Percentiles rank a stretch among this genome's conserved stretches.
These are phyloP conservation scores for Corylus heterophylla DNA, from an alignment of 306 rosid genomes.

Conservation along the genomic window DNA sequence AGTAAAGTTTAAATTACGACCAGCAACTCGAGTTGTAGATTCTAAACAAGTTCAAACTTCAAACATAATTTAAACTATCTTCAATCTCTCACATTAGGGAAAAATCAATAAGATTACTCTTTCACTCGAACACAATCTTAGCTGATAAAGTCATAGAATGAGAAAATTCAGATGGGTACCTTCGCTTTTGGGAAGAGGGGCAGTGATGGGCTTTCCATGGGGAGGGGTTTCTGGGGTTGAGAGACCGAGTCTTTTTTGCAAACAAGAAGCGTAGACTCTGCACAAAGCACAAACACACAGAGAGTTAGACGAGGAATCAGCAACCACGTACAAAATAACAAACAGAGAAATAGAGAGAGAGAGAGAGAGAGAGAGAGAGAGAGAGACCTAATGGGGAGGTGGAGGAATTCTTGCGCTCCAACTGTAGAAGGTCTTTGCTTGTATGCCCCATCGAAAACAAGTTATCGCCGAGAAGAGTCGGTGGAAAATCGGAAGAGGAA, in stretches of 20 bases:
- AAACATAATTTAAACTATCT: no score
- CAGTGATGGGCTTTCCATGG: conserved; percentile 42
- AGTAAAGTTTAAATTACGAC: neutral
- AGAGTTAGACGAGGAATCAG: neutral
- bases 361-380: neutral
- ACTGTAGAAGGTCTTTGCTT: conserved; percentile 74
- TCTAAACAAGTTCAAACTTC: no score
- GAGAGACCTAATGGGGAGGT: conserved; percentile 51
- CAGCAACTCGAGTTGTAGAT: no score
- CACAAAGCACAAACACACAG: conserved; percentile 6
- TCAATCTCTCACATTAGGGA: neutral
- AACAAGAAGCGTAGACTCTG: conserved; percentile 60
- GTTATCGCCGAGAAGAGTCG: no score
- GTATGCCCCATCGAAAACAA: conserved; percentile 43
- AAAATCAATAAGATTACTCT: no score
- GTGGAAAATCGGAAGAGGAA: no score
- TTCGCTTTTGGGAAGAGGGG: conserved; percentile 52
- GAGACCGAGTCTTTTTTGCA: conserved; percentile 31
- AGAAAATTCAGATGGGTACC: conserved; percentile 30
- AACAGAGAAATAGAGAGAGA: neutral
- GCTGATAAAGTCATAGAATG: neutral
- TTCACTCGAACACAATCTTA: neutral
- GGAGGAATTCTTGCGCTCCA: conserved; percentile 53
- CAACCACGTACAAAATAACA: neutral
- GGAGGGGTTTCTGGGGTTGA: conserved; percentile 29